A percentile compares a stretch with the other conserved stretches of the same genome.
Conservation (phyloP, 1,284 basidiomycete species). For the Rhodotorula sp. region DNA sequence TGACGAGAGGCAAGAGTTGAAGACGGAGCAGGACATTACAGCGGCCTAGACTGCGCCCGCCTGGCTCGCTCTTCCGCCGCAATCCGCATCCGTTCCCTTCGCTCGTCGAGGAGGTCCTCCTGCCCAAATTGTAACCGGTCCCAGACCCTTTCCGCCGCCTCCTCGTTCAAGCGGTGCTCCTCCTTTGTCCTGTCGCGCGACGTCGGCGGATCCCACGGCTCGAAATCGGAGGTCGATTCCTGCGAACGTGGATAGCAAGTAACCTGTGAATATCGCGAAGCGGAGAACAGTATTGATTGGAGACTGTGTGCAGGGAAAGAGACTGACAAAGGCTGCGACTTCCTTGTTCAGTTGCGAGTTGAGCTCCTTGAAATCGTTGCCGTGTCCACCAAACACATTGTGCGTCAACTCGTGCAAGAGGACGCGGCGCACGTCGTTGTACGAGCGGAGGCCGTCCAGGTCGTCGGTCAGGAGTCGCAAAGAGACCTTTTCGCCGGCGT, state of each 20-base stretch:
- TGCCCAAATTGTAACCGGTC: slow-evolving; percentile 16
- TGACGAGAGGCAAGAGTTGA: no score
- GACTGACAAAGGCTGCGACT: slow-evolving; percentile 57
- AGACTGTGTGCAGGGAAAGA: no score
- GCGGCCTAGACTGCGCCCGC: background rate
- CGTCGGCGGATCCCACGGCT: slow-evolving; percentile 23
- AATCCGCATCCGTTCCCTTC: slow-evolving; percentile 19
- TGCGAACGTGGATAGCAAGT: no score
- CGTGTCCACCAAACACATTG: slow-evolving; percentile 69
- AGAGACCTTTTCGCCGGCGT: slow-evolving; percentile 53
- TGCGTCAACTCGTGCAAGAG: slow-evolving; percentile 74
- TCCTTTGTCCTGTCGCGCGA: background rate
- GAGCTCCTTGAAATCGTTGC: slow-evolving; percentile 64
- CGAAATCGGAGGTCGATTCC: slow-evolving; percentile 51
- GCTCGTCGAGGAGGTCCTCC: slow-evolving; percentile 28
- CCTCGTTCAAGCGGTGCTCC: slow-evolving; percentile 18
- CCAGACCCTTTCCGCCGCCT: slow-evolving; percentile 15
- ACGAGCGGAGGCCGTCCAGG: slow-evolving; percentile 59
- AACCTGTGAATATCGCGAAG: no score
- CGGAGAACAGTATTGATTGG: no score
- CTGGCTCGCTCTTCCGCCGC: slow-evolving; percentile 28
- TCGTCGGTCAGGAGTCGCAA: slow-evolving; percentile 40
- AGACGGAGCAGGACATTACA: no score
- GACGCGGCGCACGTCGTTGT: slow-evolving; percentile 63
- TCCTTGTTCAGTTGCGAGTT: slow-evolving; percentile 72